phyloP scores from a whole-genome alignment of 345 rosid genomes.

The Triadica sebifera region DNA sequence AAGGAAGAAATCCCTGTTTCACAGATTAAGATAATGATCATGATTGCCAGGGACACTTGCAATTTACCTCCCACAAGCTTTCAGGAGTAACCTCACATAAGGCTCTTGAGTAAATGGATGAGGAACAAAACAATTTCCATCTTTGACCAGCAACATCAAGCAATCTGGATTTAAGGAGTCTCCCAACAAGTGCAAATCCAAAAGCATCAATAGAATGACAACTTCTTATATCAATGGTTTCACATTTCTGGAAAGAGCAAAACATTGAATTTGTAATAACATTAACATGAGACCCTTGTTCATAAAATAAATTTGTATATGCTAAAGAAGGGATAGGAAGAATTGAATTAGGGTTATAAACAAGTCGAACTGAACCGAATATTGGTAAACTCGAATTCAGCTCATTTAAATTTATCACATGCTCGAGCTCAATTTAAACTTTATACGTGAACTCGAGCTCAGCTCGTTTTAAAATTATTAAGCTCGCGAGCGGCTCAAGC shows the following conservation, averaged over 20 bases:
- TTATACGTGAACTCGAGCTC: too few species aligned
- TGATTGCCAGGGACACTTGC: neutral
- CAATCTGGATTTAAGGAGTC: constrained; percentile 41
- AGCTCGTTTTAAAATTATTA: too few species aligned
- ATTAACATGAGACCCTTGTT: constrained; percentile 1
- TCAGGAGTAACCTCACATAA: constrained; percentile 56
- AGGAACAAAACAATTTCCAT: constrained; percentile 54
- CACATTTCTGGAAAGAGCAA: constrained; percentile 45
- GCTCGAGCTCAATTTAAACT: too few species aligned
- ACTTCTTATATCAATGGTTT: constrained; percentile 43
- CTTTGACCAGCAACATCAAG: constrained; percentile 43
- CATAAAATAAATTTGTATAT: too few species aligned
- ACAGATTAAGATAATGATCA: neutral
- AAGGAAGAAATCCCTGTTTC: neutral
- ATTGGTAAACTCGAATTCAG: too few species aligned
- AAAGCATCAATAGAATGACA: constrained; percentile 35
- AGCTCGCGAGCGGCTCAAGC: too few species aligned
- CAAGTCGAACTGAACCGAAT: too few species aligned
- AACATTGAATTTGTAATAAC: constrained; percentile 17
- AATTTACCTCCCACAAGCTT: constrained; percentile 88
- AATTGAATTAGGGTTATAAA: too few species aligned
- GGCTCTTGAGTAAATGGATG: constrained; percentile 43
- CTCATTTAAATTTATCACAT: too few species aligned
- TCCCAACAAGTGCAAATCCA: constrained; percentile 35
- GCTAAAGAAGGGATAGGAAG: neutral